A percentile compares a stretch with the other conserved stretches of the same genome.
Evolutionary conservation across 768 basidiomycete genomes (phyloP).

Genomic region (Suillus subaureus): DNA sequence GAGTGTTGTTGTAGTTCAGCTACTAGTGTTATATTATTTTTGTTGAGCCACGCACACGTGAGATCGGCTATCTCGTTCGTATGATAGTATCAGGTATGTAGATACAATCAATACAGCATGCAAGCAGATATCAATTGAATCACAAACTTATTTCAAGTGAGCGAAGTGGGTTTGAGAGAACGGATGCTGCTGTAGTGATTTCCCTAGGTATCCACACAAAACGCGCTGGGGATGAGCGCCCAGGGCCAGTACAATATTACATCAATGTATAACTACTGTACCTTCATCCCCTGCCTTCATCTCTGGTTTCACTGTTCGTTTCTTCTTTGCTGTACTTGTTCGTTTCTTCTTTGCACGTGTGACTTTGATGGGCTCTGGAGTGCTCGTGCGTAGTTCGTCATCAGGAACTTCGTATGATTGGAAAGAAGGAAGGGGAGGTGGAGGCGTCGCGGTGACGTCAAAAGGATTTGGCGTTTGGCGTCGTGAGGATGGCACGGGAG

Average conservation of each 20-base stretch:
- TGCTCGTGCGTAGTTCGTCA: conserved; percentile 51
- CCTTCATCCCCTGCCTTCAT: neutral
- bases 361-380: conserved; percentile 75
- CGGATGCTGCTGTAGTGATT: neutral
- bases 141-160: neutral
- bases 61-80: too few relatives aligned
- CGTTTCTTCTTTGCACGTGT: conserved; percentile 69
- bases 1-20: too few relatives aligned
- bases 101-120: neutral
- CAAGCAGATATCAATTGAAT: neutral
- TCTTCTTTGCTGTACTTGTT: conserved; percentile 58
- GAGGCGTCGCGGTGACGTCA: conserved; percentile 36
- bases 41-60: too few relatives aligned
- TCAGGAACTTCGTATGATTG: conserved; percentile 56
- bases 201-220: neutral
- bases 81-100: neutral
- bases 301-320: conserved; percentile 48
- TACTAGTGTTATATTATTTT: too few relatives aligned
- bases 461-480: conserved; percentile 28
- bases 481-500: conserved; percentile 31
- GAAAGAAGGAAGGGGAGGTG: conserved; percentile 42
- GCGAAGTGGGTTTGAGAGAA: neutral
- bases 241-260: neutral
- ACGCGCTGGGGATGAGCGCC: neutral
- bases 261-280: neutral